Base-by-base conservation (phyloP, 495 filamentous ascomycete species). In the Penicillium soppii region DNA sequence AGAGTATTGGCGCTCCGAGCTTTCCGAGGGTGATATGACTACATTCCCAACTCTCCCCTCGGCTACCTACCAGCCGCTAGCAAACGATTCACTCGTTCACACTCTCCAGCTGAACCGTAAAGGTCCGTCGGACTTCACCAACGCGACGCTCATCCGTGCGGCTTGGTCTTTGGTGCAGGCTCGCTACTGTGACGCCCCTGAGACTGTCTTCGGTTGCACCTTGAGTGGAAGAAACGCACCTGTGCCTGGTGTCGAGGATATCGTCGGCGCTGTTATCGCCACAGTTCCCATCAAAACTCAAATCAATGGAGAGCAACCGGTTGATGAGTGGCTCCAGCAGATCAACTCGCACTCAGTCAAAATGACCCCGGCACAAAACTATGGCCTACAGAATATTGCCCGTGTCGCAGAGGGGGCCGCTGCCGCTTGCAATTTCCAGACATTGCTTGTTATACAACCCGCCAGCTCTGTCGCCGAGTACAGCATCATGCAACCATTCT, bases 321-420 rank as follows among this genome's bases (percentile, higher is more conserved):
- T 79, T 17, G 8, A 20, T 5, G 56, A 73, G 4, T 57, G 54
- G 52, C 62, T 85, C 7, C 58, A 71, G 32, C 38, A 59, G 0
- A 66, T 86, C 3, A 77, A 83, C 26, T 50, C 69, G 22, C 68
- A 79, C 29, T 65, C 71, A 5, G 60, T 74, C 4, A 66, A 61
- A 0, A 74, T 76, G 38, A 79, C 80, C 3, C 69, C 80, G 0
- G 76, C 74, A 56, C 73, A 88, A 59, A 79, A 86, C 32, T 62
- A 72, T 22, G 84, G 84, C 4, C 62, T 88, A 33, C 81, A 84
- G 56, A 72, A 84, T 35, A 86, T 88, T 35, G 36, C 42, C 25
- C 59, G 62, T 4, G 55, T 84, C 13, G 75, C 71, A 29, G 42
- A 67, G 0, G 79, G 80, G 22, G 74, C 80, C 2, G 61, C 69